Conservation (phyloP, 495 filamentous ascomycete genomes). For the Pseudoneurospora amorphoporcata region DNA sequence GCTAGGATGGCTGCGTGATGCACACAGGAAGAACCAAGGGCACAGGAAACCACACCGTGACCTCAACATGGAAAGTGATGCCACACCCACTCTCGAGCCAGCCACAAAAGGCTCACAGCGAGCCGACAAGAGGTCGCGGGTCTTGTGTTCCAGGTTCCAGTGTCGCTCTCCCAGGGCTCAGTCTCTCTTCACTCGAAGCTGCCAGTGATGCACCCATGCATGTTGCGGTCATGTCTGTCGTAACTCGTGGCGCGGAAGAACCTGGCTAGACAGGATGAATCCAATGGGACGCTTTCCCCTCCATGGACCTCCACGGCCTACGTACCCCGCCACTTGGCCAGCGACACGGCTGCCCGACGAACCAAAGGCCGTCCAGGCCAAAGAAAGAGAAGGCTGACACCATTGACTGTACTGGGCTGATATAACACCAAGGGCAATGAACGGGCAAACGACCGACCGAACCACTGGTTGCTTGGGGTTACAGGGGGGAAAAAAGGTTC, state of each 20-base stretch:
- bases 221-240: neutral
- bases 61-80: neutral
- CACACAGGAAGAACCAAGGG: neutral
- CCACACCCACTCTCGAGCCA: neutral
- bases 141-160: neutral
- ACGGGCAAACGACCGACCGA: constrained; percentile 23
- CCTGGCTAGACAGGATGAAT: neutral
- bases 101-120: neutral
- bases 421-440: neutral
- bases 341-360: constrained; percentile 1
- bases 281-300: constrained; percentile 8
- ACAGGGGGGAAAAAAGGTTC: constrained; percentile 4
- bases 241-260: neutral
- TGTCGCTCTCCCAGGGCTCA: neutral
- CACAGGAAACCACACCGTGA: neutral
- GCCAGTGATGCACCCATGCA: neutral
- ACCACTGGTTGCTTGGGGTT: constrained; percentile 18
- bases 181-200: neutral
- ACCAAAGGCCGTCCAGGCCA: neutral
- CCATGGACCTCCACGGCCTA: constrained; percentile 4
- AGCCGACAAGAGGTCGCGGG: neutral
- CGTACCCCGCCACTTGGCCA: constrained; percentile 24
- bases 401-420: neutral
- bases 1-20: neutral
- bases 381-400: neutral